Evolutionary conservation across 2,329 filamentous ascomycete species (phyloP).

Genomic region (Herpotrichia juniperi): DNA sequence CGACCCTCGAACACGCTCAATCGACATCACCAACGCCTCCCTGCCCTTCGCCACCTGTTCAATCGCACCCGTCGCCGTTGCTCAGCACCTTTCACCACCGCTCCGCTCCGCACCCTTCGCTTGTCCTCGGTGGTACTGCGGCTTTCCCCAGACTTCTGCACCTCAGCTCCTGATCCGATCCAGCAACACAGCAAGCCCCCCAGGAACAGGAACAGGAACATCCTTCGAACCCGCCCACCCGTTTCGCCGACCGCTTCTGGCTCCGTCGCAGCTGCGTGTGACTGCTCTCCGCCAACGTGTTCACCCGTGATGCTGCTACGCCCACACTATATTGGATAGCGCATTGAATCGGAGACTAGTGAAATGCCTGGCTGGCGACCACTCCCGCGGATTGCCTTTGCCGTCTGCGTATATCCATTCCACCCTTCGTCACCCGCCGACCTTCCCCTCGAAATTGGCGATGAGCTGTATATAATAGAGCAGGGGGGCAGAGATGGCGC

Average conservation of each 20-base stretch:
- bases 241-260: background rate
- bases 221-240: background rate
- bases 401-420: constrained; percentile 95
- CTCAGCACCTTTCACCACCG: background rate
- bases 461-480: constrained; percentile 98
- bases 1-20: background rate
- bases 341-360: constrained; percentile 9
- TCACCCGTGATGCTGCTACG: constrained; percentile 39
- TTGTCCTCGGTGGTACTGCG: background rate
- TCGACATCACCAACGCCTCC: background rate
- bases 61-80: background rate
- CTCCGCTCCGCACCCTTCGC: background rate
- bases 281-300: constrained; percentile 4
- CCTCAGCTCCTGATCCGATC: background rate
- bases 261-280: constrained; percentile 1
- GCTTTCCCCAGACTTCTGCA: background rate
- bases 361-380: constrained; percentile 78
- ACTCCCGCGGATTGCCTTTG: constrained; percentile 95
- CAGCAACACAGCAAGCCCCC: background rate
- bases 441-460: constrained; percentile 93
- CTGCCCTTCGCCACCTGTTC: background rate
- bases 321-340: constrained; percentile 35
- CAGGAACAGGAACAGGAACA: too few relatives aligned
- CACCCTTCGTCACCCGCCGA: constrained; percentile 84
- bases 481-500: constrained; percentile 83